Evolutionary conservation across 345 rosid species (phyloP).

Genomic region (Odontarrhena argentea): DNA sequence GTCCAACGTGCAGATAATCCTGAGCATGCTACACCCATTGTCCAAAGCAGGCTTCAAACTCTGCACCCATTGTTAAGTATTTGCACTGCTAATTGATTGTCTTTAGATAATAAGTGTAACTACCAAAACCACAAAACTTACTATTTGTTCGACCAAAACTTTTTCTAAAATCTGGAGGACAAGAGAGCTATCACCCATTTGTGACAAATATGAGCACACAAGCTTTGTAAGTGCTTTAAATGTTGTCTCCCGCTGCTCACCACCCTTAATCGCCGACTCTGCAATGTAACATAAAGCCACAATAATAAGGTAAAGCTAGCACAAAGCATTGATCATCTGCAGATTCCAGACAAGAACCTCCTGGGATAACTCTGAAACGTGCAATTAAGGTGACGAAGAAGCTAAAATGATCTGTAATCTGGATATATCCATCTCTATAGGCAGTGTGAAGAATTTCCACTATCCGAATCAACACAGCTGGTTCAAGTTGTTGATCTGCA

Average conservation of each 20-base stretch:
- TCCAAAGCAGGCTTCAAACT: conserved; percentile 51
- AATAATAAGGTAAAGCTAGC: conserved; percentile 6
- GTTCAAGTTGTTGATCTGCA: conserved; percentile 72
- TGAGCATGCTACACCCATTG: conserved; percentile 72
- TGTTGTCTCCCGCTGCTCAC: conserved; percentile 41
- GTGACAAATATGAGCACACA: conserved; percentile 57
- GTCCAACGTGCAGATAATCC: conserved; percentile 62
- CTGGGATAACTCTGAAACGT: conserved; percentile 60
- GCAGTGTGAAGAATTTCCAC: conserved; percentile 68
- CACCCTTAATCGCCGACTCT: conserved; percentile 41
- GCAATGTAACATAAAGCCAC: conserved; percentile 34
- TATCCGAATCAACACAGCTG: conserved; percentile 51
- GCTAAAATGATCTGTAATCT: conserved; percentile 64
- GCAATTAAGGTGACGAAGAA: conserved; percentile 64
- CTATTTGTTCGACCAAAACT: conserved; percentile 57
- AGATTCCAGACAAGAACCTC: conserved; percentile 40
- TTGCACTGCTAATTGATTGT: neutral
- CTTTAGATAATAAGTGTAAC: neutral
- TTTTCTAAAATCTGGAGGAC: conserved; percentile 63
- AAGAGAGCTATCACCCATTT: conserved; percentile 67
- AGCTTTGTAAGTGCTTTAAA: conserved; percentile 49
- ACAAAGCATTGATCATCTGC: neutral
- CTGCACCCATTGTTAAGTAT: conserved; percentile 42
- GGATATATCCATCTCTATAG: conserved; percentile 64
- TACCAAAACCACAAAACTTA: conserved; percentile 44